Base-by-base conservation (phyloP, 768 basidiomycete species). In the Boletus huronensis region DNA sequence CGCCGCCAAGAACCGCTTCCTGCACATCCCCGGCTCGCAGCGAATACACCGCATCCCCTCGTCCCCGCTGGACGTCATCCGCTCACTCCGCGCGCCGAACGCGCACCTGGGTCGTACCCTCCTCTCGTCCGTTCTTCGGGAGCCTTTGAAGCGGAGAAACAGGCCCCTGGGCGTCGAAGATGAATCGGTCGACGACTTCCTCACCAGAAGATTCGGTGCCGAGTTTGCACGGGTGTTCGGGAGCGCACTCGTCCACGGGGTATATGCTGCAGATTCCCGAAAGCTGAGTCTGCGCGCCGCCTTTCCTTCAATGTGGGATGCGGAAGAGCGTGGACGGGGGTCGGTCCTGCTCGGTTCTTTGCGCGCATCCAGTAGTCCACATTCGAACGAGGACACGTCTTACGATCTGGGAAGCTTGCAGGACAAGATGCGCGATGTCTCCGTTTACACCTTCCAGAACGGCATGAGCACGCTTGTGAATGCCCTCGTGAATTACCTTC, bases 201-300 rank as follows among this genome's bases (percentile, higher is more conserved):
- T 98, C 52, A 67, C 80, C 0, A 78, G 90, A 13, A 77, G 91
- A 23, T 88, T 97, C 53, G 90, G 92, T 0, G 67, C 76, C 6
- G 70, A 76, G 2, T 81, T 95, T 61, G 92, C 95, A 1, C 79
- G 83, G 16, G 78, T 80, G 3, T 78, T 98, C 51, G 84, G 88
- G 65, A 91, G 79, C 32, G 87, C 95, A 0, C 74, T 97, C 54
- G 83, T 93, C 1, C 95, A 97, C 64, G 96, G 96, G 0, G 89
- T 98, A 52, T 98, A 98, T 66, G 93, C 93, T 1, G 83, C 92
- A 0, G 93, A 96, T 63, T 82, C 93, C 2, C 74, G 88, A 3
- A 63, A 74, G 38, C 71, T 98, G 17, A 91, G 90, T 54, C 75
- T 93, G 3, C 81, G 86, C 3, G 79, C 92, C 2, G 82, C 91